Percentiles rank a stretch among this genome's conserved stretches.
Conservation (phyloP, 495 filamentous ascomycete species). For the Aspergillus taichungensis region DNA sequence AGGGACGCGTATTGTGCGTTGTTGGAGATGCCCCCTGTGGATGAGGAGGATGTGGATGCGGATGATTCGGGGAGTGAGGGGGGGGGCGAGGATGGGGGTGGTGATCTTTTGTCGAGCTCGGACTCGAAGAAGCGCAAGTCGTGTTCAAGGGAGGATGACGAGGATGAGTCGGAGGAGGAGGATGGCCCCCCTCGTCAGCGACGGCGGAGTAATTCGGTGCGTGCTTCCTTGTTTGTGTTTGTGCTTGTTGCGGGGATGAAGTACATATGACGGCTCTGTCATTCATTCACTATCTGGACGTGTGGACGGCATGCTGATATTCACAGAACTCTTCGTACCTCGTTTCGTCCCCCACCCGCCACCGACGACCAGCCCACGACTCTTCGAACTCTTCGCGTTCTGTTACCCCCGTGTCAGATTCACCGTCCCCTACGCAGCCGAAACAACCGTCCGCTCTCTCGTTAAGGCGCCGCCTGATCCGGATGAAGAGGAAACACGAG, state of each 20-base stretch:
- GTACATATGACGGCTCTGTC: not conserved
- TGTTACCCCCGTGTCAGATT: constrained; percentile 37
- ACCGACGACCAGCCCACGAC: constrained; percentile 23
- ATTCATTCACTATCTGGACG: not conserved
- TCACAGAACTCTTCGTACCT: constrained; percentile 49
- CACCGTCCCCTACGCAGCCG: constrained; percentile 49
- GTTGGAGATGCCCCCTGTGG: constrained; percentile 81
- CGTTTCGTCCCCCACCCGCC: constrained; percentile 40
- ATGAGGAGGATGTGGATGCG: constrained; percentile 51
- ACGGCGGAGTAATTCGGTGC: constrained; percentile 79
- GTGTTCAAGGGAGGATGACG: constrained; percentile 64
- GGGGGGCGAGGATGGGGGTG: constrained; percentile 26
- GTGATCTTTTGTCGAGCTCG: constrained; percentile 12
- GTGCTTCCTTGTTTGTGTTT: constrained; percentile 12
- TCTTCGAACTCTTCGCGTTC: constrained; percentile 40
- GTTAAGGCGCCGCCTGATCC: constrained; percentile 63
- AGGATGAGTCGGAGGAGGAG: constrained; percentile 59
- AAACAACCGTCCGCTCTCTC: constrained; percentile 56
- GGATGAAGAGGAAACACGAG: constrained; percentile 69
- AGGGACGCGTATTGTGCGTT: constrained; percentile 73
- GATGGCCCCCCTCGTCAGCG: constrained; percentile 65
- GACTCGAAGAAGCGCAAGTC: constrained; percentile 71
- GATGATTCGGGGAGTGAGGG: constrained; percentile 33
- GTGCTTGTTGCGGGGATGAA: not conserved
- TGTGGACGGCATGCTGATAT: constrained; percentile 15